A percentile compares a stretch with the other conserved stretches of the same genome.
Conservation (phyloP, 1,139 yeast species). For the Saccharomyces hybrid region DNA sequence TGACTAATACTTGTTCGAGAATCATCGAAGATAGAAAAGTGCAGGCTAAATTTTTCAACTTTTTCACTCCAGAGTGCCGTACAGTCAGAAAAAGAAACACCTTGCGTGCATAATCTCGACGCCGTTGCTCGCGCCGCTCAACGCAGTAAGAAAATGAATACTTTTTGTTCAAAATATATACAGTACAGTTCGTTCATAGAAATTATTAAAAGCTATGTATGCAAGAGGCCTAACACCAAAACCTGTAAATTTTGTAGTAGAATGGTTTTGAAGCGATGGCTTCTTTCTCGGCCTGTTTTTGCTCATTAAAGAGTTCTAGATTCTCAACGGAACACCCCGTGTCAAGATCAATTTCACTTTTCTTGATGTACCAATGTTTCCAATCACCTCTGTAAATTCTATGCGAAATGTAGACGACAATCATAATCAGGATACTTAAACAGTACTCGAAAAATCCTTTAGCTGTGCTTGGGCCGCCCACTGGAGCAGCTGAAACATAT, state of each 20-base stretch:
- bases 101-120: not conserved
- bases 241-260: slow-evolving; percentile 12
- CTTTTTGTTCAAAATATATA: too few relatives aligned
- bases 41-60: not conserved
- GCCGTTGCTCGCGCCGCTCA: not conserved
- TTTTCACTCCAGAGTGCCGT: not conserved
- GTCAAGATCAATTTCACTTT: slow-evolving; percentile 51
- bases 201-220: not conserved
- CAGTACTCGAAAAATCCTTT: slow-evolving; percentile 48
- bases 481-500: slow-evolving; percentile 65
- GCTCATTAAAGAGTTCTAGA: slow-evolving; percentile 59
- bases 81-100: not conserved
- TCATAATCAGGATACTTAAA: slow-evolving; percentile 52
- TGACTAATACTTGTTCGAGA: not conserved
- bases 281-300: slow-evolving; percentile 40
- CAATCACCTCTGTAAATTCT: slow-evolving; percentile 48
- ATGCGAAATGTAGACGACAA: slow-evolving; percentile 46
- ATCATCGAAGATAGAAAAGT: not conserved
- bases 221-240: slow-evolving; percentile 10
- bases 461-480: slow-evolving; percentile 42
- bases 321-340: slow-evolving; percentile 66
- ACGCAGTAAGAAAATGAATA: not conserved
- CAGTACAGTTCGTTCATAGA: not conserved
- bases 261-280: slow-evolving; percentile 10
- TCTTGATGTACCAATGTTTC: slow-evolving; percentile 38